Conservation (phyloP, 2,329 filamentous ascomycete species). For the Hymenoscyphus linearis region DNA sequence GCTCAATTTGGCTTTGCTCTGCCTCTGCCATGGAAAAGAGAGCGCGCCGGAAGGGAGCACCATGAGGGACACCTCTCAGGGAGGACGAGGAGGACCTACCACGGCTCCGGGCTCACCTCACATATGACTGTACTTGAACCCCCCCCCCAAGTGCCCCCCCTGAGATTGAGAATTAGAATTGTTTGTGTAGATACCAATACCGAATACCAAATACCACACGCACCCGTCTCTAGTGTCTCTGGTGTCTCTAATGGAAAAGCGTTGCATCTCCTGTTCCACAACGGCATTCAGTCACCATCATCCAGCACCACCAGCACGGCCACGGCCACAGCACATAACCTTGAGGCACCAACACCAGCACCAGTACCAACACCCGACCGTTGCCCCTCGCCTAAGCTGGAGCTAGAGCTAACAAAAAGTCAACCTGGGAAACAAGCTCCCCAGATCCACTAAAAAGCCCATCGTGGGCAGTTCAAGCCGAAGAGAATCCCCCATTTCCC, state of each 20-base stretch:
- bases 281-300: background rate
- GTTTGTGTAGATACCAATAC: background rate
- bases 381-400: background rate
- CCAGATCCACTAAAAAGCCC: background rate
- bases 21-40: background rate
- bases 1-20: background rate
- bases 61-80: background rate
- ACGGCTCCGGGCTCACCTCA: background rate
- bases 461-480: conserved; percentile 7
- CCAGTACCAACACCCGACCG: background rate
- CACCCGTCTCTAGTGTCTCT: background rate
- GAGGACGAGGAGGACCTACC: background rate
- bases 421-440: background rate
- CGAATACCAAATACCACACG: background rate
- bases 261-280: background rate
- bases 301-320: background rate
- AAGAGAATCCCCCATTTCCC: background rate
- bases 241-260: background rate
- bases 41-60: background rate
- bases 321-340: background rate
- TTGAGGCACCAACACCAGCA: background rate
- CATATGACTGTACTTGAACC: conserved; percentile 5
- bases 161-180: background rate
- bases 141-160: background rate
- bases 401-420: background rate